Base-by-base conservation (phyloP, 2,329 filamentous ascomycete species). In the Aspergillus chevalieri region DNA sequence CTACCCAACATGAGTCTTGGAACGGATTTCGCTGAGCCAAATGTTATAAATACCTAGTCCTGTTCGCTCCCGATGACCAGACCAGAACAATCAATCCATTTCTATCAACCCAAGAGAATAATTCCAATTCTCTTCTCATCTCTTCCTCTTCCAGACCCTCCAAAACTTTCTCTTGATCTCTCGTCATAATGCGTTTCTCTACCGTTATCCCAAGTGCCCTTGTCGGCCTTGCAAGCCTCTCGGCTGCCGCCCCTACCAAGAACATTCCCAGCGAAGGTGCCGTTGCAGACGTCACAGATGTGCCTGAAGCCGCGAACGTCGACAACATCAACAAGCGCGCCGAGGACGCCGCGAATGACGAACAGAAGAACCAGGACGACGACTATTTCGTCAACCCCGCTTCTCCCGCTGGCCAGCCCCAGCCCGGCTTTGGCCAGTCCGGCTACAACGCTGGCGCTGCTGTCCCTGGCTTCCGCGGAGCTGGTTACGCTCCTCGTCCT, bases 131-230 rank as follows among this genome's bases (percentile, higher is more conserved):
- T 30, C 26, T 30, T 30, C 26, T 30, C 15, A 3, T 38, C 34
- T 38, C 34, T 19, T 17, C 34, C 2, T 17, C n/a, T 15, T 38
- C 9, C 34, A 17, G 6, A 3, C 9, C n/a, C 14, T 3, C 14
- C 17, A n/a, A 15, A n/a, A n/a, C 17, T 19, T n/a, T 6, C 5
- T 19, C n/a, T n/a, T 14, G 17, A 38, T 9, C n/a, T 17, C 9
- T 38, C 34, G 9, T 38, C 34, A 17, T 2, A 38, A 38, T 38
- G 34, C 34, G 34, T 38, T 38, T 38, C n/a, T 47, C 22, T 6
- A 36, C 15, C 6, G 48, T 46, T 28, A 60, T 47, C 34, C 34
- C 34, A n/a, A 19, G 34, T n/a, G 34, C 34, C 3, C 34, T 38
- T 17, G 34, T 19, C 34, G 34, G 34, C n/a, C 17, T 38, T 17